Conservation (phyloP, 2,329 filamentous ascomycete genomes). For the Ophiostoma sp. region DNA sequence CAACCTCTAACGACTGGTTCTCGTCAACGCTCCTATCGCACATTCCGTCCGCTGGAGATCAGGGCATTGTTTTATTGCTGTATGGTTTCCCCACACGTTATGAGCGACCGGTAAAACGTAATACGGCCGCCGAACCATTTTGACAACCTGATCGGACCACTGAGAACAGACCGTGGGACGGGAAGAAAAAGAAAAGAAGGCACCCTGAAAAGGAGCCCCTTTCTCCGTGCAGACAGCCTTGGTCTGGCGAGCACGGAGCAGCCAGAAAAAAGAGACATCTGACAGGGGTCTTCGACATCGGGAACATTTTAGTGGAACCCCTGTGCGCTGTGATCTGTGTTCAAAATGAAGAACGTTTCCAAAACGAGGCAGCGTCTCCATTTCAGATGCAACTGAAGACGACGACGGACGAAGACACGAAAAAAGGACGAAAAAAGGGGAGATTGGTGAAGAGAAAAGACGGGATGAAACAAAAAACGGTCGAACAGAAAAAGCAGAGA, state of each 20-base stretch:
- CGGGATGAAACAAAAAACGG: background rate
- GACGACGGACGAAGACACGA: background rate
- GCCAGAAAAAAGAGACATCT: background rate
- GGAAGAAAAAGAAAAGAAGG: background rate
- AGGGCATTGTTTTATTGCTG: background rate
- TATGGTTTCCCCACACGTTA: background rate
- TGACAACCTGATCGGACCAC: background rate
- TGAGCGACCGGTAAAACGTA: background rate
- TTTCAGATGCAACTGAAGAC: slow-evolving; percentile 8
- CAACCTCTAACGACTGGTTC: background rate
- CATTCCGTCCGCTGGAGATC: background rate
- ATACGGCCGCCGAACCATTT: background rate
- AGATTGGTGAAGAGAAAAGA: slow-evolving; percentile 6
- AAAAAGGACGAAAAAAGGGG: too few relatives aligned
- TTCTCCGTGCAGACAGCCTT: slow-evolving; percentile 9
- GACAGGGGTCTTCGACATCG: background rate
- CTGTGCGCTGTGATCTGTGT: background rate
- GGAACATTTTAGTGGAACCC: background rate
- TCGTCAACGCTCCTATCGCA: background rate
- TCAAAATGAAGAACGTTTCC: slow-evolving; percentile 9
- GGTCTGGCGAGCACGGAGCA: background rate
- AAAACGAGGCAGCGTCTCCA: background rate
- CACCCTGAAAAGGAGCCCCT: background rate
- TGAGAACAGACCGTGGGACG: background rate
- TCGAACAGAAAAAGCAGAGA: background rate